These are phyloP conservation scores for Thecaphora thlaspeos DNA, from an alignment of 1,284 basidiomycete genomes.

Conservation along the genomic window DNA sequence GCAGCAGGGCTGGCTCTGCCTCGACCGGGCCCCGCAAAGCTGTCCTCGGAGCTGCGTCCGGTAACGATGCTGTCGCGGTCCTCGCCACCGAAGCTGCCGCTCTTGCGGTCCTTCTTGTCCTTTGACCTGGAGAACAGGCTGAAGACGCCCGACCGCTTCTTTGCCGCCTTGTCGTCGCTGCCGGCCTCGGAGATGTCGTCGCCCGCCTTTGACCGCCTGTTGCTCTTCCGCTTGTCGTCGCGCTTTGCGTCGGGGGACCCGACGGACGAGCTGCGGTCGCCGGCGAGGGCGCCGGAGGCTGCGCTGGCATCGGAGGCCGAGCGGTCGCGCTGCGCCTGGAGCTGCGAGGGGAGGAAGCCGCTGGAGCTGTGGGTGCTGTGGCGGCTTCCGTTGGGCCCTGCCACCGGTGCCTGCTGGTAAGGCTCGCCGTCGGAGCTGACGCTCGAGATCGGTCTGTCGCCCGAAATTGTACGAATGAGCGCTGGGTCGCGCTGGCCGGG, in stretches of 20 bases:
- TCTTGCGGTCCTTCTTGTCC: slow-evolving; percentile 53
- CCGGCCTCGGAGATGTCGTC: slow-evolving; percentile 24
- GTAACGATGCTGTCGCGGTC: slow-evolving; percentile 30
- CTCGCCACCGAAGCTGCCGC: slow-evolving; percentile 27
- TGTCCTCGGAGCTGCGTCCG: slow-evolving; percentile 40
- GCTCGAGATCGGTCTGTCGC: slow-evolving; percentile 36
- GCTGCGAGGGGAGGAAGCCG: slow-evolving; percentile 44
- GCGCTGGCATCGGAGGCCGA: slow-evolving; percentile 40
- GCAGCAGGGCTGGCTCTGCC: slow-evolving; percentile 14
- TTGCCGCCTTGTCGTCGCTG: slow-evolving; percentile 40
- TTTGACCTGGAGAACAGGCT: slow-evolving; percentile 48
- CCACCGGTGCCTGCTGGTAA: slow-evolving; percentile 6
- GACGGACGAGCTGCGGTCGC: slow-evolving; percentile 14
- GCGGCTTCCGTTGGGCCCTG: slow-evolving; percentile 16
- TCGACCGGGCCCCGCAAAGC: slow-evolving; percentile 7
- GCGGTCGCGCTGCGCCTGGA: slow-evolving; percentile 36
- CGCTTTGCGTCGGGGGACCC: slow-evolving; percentile 15
- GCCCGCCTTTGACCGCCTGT: slow-evolving; percentile 32
- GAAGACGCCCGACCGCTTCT: slow-evolving; percentile 54
- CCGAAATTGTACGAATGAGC: slow-evolving; percentile 28
- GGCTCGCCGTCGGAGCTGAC: slow-evolving; percentile 15
- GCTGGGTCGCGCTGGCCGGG: slow-evolving; percentile 2
- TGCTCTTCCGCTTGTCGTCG: slow-evolving; percentile 32
- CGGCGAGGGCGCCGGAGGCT: slow-evolving; percentile 18
- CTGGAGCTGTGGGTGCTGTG: slow-evolving; percentile 31